Evolutionary conservation across 768 basidiomycete genomes (phyloP), one percentile per base, ranked within the genome.

Genomic region (Amanita exitialis): DNA sequence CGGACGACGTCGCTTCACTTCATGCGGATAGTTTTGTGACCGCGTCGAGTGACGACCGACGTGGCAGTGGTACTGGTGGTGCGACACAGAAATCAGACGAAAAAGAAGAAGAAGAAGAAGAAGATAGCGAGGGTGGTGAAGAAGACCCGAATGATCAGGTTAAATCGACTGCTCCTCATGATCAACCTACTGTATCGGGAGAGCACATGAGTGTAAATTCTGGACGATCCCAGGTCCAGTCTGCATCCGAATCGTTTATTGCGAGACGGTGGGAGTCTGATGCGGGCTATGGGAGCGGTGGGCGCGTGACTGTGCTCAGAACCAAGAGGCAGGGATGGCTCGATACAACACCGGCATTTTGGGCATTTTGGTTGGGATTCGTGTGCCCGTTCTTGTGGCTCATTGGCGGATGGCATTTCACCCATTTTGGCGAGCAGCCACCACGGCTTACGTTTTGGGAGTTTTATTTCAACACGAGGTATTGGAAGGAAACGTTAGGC

Each of bases 311-410:
- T 13, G 42, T 51, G 50, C 50, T 51, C n/a, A 34, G 43, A 23
- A 23, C 42, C 13, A 51, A 74, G 56, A 64, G 47, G 41, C 65
- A 59, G 34, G 23, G 12, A 16, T 65, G 57, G 58, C 38, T 59
- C 13, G 53, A 54, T 1, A 57, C 61, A 6, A 76, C 74, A 0
- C 74, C 77, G 0, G 69, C 77, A 2, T 73, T 75, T 58, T 74
- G 82, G 62, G 67, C 85, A n/a, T 88, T 88, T 66, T 87, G 82
- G 81, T 51, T 82, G 0, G 86, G 86, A 3, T 88, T 88, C 57
- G 51, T 86, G 43, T 81, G 75, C 42, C 86, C 86, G 0, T 77
- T 83, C 64, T 74, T 86, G 47, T 88, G 86, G 86, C 72, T 88
- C 41, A 70, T 87, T 12, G 86, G 85, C 0, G 86, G 86, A 3